Conservation (phyloP, 768 basidiomycete species). For the Lyophyllum atratum region DNA sequence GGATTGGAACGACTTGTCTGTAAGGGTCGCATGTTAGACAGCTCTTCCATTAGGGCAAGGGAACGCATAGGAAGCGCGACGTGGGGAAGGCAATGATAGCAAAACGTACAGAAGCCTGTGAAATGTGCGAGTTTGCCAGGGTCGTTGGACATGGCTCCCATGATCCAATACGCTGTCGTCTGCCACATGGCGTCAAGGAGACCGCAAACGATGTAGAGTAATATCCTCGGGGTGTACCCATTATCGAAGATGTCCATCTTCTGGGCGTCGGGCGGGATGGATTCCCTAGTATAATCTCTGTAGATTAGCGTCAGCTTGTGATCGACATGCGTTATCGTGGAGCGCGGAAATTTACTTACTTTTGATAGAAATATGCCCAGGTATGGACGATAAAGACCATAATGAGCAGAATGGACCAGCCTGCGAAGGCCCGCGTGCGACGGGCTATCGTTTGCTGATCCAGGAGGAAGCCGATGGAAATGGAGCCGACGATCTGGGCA, state of each 20-base stretch:
- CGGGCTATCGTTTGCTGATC: constrained; percentile 58
- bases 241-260: constrained; percentile 64
- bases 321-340: constrained; percentile 10
- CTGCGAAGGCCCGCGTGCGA: constrained; percentile 69
- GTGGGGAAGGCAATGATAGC: not conserved
- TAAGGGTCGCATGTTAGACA: not conserved
- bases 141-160: constrained; percentile 87
- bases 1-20: constrained; percentile 76
- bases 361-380: constrained; percentile 81
- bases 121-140: constrained; percentile 79
- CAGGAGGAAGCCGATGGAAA: constrained; percentile 69
- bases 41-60: not conserved
- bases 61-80: not conserved
- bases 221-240: constrained; percentile 54
- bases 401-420: constrained; percentile 61
- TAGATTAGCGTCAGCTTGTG: not conserved
- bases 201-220: constrained; percentile 73
- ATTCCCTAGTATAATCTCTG: constrained; percentile 62
- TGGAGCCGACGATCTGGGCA: constrained; percentile 74
- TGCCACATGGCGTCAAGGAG: constrained; percentile 86
- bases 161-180: constrained; percentile 79
- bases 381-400: constrained; percentile 71
- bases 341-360: constrained; percentile 32
- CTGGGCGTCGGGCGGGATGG: constrained; percentile 35
- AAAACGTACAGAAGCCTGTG: constrained; percentile 73